phyloP scores from a whole-genome alignment of 495 filamentous ascomycete genomes.

The Glutinoglossum americanum region DNA sequence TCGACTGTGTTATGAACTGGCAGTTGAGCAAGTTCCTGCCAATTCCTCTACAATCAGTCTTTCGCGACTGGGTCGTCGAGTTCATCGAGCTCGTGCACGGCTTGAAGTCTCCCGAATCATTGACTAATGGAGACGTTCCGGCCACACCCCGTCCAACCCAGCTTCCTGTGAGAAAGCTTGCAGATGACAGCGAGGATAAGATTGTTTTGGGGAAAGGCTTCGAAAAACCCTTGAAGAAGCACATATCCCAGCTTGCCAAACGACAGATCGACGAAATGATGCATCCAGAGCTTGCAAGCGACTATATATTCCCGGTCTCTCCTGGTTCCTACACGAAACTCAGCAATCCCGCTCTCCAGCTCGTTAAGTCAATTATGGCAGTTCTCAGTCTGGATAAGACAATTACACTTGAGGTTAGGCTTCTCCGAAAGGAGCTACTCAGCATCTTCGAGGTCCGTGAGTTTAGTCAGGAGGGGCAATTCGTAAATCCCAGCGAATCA shows the following conservation, averaged over 20 bases:
- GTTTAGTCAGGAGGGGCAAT: slow-evolving; percentile 69
- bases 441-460: slow-evolving; percentile 81
- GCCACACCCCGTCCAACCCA: slow-evolving; percentile 62
- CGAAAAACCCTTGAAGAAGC: slow-evolving; percentile 75
- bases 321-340: slow-evolving; percentile 53
- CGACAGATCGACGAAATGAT: slow-evolving; percentile 73
- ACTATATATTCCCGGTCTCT: slow-evolving; percentile 69
- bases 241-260: slow-evolving; percentile 53
- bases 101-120: slow-evolving; percentile 41
- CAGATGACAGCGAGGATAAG: slow-evolving; percentile 32
- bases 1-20: slow-evolving; percentile 96
- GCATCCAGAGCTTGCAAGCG: slow-evolving; percentile 70
- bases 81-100: slow-evolving; percentile 89
- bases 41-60: slow-evolving; percentile 52
- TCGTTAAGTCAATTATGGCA: slow-evolving; percentile 81
- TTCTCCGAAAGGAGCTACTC: slow-evolving; percentile 75
- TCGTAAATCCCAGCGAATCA: slow-evolving; percentile 63
- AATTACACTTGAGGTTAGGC: slow-evolving; percentile 61
- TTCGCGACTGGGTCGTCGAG: slow-evolving; percentile 83
- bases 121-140: slow-evolving; percentile 8
- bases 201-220: slow-evolving; percentile 54
- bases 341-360: slow-evolving; percentile 65
- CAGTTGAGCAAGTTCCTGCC: slow-evolving; percentile 83
- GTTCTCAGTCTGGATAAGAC: slow-evolving; percentile 76
- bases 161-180: slow-evolving; percentile 37